Evolutionary conservation across 2,329 filamentous ascomycete genomes (phyloP).

Genomic region (Phaeophleospora eucalypticola): DNA sequence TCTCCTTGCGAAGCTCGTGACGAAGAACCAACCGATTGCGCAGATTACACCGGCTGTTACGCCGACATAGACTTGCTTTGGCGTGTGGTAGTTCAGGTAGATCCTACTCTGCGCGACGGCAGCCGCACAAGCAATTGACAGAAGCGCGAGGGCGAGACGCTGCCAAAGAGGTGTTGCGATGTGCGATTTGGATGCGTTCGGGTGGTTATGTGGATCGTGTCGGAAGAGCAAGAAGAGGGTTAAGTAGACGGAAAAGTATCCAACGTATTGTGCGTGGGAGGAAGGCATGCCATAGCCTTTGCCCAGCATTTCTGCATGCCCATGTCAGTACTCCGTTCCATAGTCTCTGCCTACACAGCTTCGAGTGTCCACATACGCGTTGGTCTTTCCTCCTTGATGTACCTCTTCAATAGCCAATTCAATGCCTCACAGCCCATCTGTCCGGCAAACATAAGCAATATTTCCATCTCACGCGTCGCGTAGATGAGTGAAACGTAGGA

Average conservation of each 20-base stretch:
- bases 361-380: slow-evolving; percentile 52
- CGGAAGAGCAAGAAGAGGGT: slow-evolving; percentile 79
- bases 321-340: slow-evolving; percentile 1
- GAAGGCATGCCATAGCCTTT: slow-evolving; percentile 98
- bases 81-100: slow-evolving; percentile 90
- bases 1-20: slow-evolving; percentile 63
- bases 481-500: slow-evolving; percentile 87
- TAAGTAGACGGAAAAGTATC: slow-evolving; percentile 84
- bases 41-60: slow-evolving; percentile 65
- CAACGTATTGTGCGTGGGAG: slow-evolving; percentile 91
- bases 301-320: slow-evolving; percentile 60
- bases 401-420: slow-evolving; percentile 83
- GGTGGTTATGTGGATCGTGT: slow-evolving; percentile 55
- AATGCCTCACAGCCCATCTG: slow-evolving; percentile 87
- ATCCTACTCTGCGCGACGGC: slow-evolving; percentile 73
- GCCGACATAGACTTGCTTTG: slow-evolving; percentile 80
- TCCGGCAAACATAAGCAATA: slow-evolving; percentile 83
- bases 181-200: slow-evolving; percentile 42
- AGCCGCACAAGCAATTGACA: slow-evolving; percentile 39
- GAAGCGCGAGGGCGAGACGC: slow-evolving; percentile 51
- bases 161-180: slow-evolving; percentile 59
- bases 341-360: neutral
- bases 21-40: slow-evolving; percentile 72
- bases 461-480: slow-evolving; percentile 85
- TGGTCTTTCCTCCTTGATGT: slow-evolving; percentile 89